Percentiles rank a stretch among this genome's conserved stretches.
These are phyloP conservation scores for Serendipita indica DNA, from an alignment of 768 basidiomycete genomes.

Conservation along the genomic window DNA sequence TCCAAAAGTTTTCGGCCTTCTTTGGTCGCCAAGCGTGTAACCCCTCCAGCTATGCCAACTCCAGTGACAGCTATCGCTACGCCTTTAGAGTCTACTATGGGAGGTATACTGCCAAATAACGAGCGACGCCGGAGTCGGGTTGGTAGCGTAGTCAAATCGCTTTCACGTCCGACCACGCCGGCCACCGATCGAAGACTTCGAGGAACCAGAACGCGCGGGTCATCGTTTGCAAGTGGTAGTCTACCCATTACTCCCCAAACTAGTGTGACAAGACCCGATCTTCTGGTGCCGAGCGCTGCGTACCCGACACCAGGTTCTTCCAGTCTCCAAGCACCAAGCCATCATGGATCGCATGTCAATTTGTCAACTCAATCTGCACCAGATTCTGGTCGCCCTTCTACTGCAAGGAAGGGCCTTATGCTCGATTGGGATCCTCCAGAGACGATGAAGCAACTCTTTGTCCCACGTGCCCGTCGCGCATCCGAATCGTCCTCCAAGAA, in stretches of 20 bases:
- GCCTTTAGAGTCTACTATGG: not conserved
- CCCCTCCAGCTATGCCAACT: not conserved
- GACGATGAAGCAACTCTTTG: too few species aligned
- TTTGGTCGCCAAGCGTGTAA: not conserved
- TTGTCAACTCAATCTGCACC: too few species aligned
- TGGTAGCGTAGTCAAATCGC: not conserved
- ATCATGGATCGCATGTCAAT: too few species aligned
- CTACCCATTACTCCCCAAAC: not conserved
- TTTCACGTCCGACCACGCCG: conserved; percentile 1
- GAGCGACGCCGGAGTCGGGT: not conserved
- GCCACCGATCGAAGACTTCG: not conserved
- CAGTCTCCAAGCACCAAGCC: too few species aligned
- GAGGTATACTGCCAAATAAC: too few species aligned
- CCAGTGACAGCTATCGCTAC: not conserved
- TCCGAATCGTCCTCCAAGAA: not conserved
- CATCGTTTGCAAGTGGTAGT: not conserved
- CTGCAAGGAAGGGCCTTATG: too few species aligned
- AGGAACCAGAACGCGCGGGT: not conserved
- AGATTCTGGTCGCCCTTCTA: too few species aligned
- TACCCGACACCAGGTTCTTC: too few species aligned
- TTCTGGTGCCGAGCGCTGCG: too few species aligned
- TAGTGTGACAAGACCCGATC: too few species aligned
- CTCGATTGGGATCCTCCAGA: too few species aligned
- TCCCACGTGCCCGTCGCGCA: not conserved
- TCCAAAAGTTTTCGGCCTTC: conserved; percentile 47